Percentiles rank a stretch among this genome's conserved stretches.
Evolutionary conservation across 169 alveolate species (phyloP).

Genomic region (Cryptosporidium ryanae): DNA sequence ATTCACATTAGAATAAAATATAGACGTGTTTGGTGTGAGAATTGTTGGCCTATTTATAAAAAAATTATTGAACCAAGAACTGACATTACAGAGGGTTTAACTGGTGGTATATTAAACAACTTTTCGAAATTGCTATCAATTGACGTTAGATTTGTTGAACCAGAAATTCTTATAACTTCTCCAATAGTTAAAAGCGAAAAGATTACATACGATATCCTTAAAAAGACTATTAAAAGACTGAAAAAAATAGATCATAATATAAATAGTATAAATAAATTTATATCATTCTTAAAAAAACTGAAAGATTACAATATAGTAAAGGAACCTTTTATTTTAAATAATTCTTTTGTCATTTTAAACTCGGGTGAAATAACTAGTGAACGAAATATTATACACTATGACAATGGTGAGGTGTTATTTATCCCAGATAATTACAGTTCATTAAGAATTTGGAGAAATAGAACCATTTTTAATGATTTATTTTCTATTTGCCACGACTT

Average conservation of each 20-base stretch:
- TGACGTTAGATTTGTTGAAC: constrained; percentile 17
- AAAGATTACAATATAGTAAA: neutral
- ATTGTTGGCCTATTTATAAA: constrained; percentile 45
- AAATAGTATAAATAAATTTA: neutral
- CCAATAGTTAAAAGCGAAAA: neutral
- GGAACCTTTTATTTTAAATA: constrained; percentile 13
- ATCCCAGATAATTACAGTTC: constrained; percentile 8
- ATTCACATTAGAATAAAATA: constrained; percentile 43
- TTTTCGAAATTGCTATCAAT: constrained; percentile 22
- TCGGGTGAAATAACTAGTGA: constrained; percentile 19
- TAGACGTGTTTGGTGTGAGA: constrained; percentile 65
- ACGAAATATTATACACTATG: neutral
- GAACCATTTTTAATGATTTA: constrained; percentile 7
- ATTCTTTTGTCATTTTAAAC: constrained; percentile 22
- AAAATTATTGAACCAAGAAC: constrained; percentile 33
- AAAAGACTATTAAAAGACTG: neutral
- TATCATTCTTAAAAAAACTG: neutral
- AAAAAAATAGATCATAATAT: neutral
- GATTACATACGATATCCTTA: neutral
- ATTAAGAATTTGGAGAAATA: constrained; percentile 39
- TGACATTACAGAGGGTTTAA: constrained; percentile 50
- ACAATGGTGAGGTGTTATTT: neutral
- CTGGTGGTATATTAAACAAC: constrained; percentile 33
- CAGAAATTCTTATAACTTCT: neutral
- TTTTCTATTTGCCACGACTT: neutral